Evolutionary conservation across 2,329 filamentous ascomycete species (phyloP).

Genomic region (Arachnomyces sp.): DNA sequence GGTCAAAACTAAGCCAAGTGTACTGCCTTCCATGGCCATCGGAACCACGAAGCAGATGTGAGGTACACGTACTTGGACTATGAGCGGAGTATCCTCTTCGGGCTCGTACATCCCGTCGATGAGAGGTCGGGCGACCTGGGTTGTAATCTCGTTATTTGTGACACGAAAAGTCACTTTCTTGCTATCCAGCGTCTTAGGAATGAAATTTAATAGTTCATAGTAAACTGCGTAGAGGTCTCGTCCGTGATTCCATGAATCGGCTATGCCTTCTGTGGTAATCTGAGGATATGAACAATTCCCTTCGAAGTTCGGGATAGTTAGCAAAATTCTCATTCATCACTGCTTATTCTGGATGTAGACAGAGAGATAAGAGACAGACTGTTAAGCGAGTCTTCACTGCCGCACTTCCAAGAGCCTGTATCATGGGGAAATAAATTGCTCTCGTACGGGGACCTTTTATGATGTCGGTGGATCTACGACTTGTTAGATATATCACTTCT

Average conservation of each 20-base stretch:
- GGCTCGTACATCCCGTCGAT: slow-evolving; percentile 58
- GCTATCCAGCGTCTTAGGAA: slow-evolving; percentile 45
- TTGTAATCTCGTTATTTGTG: slow-evolving; percentile 75
- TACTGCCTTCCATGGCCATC: background rate
- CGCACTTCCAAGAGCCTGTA: slow-evolving; percentile 63
- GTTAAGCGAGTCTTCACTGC: slow-evolving; percentile 45
- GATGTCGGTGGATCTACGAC: slow-evolving; percentile 64
- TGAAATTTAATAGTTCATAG: slow-evolving; percentile 57
- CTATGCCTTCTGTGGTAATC: slow-evolving; percentile 61
- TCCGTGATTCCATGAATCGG: slow-evolving; percentile 69
- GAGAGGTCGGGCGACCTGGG: slow-evolving; percentile 68
- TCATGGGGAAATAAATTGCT: slow-evolving; percentile 69
- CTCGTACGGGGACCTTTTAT: slow-evolving; percentile 75
- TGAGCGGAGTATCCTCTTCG: slow-evolving; percentile 37
- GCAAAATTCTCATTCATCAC: slow-evolving; percentile 41
- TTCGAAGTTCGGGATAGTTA: slow-evolving; percentile 63
- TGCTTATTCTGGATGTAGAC: slow-evolving; percentile 48
- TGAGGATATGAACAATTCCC: slow-evolving; percentile 75
- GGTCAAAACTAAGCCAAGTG: too few species aligned
- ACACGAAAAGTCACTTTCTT: slow-evolving; percentile 57
- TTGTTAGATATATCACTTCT: background rate
- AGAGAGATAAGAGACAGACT: slow-evolving; percentile 50
- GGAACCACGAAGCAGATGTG: background rate
- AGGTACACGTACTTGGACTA: slow-evolving; percentile 36
- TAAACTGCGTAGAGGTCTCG: slow-evolving; percentile 71